Conservation (phyloP, 352 stramenopile species). For the Thalassiosira oceanica region DNA sequence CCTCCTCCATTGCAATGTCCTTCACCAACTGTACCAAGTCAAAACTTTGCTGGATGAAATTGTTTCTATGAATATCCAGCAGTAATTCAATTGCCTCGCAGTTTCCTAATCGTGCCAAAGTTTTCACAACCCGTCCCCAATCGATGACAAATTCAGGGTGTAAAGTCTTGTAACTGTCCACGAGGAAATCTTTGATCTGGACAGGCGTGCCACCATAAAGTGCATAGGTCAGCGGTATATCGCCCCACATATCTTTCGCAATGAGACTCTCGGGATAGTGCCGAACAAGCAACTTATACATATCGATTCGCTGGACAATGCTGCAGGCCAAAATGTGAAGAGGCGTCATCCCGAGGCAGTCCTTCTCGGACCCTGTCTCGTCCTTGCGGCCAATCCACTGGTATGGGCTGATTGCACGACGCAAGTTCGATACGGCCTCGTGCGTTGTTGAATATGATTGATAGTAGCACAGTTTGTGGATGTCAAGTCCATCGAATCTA, state of each 20-base stretch:
- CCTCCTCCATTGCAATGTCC: too few relatives aligned
- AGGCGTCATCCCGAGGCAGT: slow-evolving; percentile 28
- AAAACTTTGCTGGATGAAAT: too few relatives aligned
- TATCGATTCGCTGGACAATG: background rate
- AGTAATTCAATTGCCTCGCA: too few relatives aligned
- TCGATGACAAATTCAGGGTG: background rate
- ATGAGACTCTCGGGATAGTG: slow-evolving; percentile 11
- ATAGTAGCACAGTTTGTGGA: slow-evolving; percentile 13
- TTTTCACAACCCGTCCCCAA: slow-evolving; percentile 5
- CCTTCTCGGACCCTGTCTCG: slow-evolving; percentile 6
- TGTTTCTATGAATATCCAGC: too few relatives aligned
- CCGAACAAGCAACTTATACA: slow-evolving; percentile 3
- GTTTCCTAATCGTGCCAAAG: too few relatives aligned
- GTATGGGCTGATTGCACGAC: background rate
- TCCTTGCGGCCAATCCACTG: too few relatives aligned
- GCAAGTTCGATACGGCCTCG: too few relatives aligned
- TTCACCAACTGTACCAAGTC: too few relatives aligned
- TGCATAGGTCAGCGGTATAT: slow-evolving; percentile 9
- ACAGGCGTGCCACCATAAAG: slow-evolving; percentile 2
- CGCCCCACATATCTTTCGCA: slow-evolving; percentile 12
- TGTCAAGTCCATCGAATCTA: slow-evolving; percentile 10
- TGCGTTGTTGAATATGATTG: too few relatives aligned
- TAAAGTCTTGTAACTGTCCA: background rate
- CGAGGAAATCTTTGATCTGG: slow-evolving; percentile 12
- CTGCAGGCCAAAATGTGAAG: slow-evolving; percentile 28